Base-by-base conservation (phyloP, 2,329 filamentous ascomycete genomes). In the Penicillium sp. region DNA sequence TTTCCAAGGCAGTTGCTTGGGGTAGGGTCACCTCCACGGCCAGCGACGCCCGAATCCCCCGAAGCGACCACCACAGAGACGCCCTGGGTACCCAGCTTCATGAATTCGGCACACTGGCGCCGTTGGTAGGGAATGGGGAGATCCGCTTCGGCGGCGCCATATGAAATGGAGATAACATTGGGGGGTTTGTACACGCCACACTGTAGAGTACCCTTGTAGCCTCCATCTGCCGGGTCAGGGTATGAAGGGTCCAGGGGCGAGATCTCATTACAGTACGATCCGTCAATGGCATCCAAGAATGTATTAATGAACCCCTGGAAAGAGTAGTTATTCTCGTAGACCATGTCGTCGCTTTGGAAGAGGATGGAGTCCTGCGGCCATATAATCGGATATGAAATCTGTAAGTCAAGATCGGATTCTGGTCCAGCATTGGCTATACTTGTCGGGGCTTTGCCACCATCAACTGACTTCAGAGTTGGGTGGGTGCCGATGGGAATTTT, bases 21-120 rank as follows among this genome's bases (percentile, higher is more conserved):
- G 2, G 56, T 64, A 4, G 61, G 58, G 31, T 68, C 63, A 9
- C 64, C 63, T 19, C 50, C 48, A 30, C 59, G 58, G 33, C 66
- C 64, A 9, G 59, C 67, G 3, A 75, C 75, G 35, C 75, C 75
- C 22, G 64, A 70, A 57, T 78, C 76, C 10, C 76, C 75, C 3
- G 71, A 75, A 7, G 75, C 72, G 16, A 76, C 69, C 34, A 78
- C 55, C 30, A 77, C 63, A 8, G 70, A 72, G 10, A 75, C 69
- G 16, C 76, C 76, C 52, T 75, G 73, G 33, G 76, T 64, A n/a
- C 75, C 75, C 16, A 78, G 69, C 56, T 78, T 78, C 66, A 77
- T 68, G 62, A 68, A 76, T 50, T 75, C 72, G 19, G 61, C 60
- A 53, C 72, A 75, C 54, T 74, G 68, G 40, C 69, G 69, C 12